phyloP scores from a whole-genome alignment of 169 alveolate genomes.

The Theileria luwenshuni region DNA sequence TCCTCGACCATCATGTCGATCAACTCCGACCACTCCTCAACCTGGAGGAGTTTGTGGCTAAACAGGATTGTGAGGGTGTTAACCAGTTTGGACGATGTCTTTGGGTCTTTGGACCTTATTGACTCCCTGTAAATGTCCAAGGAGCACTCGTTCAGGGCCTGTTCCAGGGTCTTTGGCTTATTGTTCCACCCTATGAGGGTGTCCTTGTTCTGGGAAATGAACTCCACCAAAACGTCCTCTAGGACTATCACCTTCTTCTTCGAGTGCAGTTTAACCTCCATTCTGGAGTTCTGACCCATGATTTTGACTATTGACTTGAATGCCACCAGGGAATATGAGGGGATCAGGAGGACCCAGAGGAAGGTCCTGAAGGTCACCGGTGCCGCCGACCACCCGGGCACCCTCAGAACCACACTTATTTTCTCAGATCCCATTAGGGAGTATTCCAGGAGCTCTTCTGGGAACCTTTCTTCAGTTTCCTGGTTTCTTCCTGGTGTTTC shows the following conservation, averaged over 20 bases:
- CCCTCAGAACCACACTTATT: slow-evolving; percentile 29
- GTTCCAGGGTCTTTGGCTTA: slow-evolving; percentile 8
- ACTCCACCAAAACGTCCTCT: slow-evolving; percentile 44
- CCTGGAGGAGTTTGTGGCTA: slow-evolving; percentile 21
- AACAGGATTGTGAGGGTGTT: slow-evolving; percentile 17
- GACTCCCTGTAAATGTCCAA: slow-evolving; percentile 13
- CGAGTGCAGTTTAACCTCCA: slow-evolving; percentile 6
- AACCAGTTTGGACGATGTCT: slow-evolving; percentile 19
- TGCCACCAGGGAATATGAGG: slow-evolving; percentile 37
- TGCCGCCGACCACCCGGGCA: slow-evolving; percentile 57
- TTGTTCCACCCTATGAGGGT: background rate
- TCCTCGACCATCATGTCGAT: slow-evolving; percentile 26
- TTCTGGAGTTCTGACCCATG: slow-evolving; percentile 38
- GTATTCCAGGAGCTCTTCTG: slow-evolving; percentile 22
- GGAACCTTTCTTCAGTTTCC: background rate
- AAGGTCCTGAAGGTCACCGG: slow-evolving; percentile 44
- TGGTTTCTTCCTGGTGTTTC: background rate
- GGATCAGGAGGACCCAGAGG: slow-evolving; percentile 38
- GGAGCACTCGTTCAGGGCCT: slow-evolving; percentile 16
- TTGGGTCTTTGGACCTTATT: slow-evolving; percentile 28
- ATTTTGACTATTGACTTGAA: slow-evolving; percentile 30
- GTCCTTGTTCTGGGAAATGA: slow-evolving; percentile 21
- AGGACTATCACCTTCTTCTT: slow-evolving; percentile 10
- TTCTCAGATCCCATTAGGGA: slow-evolving; percentile 18
- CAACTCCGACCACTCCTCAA: slow-evolving; percentile 20